Conservation (phyloP, 2,329 filamentous ascomycete genomes). For the Neofusicoccum sp. region DNA sequence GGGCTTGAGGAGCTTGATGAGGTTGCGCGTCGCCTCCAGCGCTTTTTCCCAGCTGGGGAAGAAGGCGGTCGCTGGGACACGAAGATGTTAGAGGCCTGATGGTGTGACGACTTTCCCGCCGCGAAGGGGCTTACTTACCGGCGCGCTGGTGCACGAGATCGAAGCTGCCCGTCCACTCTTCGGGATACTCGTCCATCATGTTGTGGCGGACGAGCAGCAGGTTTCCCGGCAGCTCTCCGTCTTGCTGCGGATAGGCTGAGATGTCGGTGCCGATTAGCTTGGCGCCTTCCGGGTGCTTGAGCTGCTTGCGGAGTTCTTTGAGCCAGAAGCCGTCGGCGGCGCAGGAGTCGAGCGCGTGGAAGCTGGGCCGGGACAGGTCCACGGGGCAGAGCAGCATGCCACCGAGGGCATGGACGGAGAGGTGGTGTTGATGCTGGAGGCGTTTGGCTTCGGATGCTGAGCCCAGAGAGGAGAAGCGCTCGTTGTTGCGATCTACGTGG, state of each 20-base stretch:
- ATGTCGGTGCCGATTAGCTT: background rate
- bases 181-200: background rate
- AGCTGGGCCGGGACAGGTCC: background rate
- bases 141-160: background rate
- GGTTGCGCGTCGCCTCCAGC: background rate
- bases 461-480: too few species aligned
- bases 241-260: background rate
- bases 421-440: background rate
- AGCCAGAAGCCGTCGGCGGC: background rate
- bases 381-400: background rate
- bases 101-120: too few species aligned
- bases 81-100: too few species aligned
- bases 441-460: slow-evolving; percentile 20
- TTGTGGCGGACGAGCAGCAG: background rate
- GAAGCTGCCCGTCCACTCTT: background rate
- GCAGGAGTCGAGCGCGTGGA: background rate
- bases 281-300: background rate
- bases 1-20: background rate
- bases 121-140: background rate
- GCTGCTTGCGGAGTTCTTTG: background rate
- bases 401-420: background rate
- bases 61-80: background rate
- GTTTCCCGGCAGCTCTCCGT: background rate
- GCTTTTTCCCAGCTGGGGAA: background rate
- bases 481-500: too few species aligned